A percentile compares a stretch with the other conserved stretches of the same genome.
Evolutionary conservation across 192 early-diverging fungal genomes (phyloP).

Genomic region (Coemansia erecta): DNA sequence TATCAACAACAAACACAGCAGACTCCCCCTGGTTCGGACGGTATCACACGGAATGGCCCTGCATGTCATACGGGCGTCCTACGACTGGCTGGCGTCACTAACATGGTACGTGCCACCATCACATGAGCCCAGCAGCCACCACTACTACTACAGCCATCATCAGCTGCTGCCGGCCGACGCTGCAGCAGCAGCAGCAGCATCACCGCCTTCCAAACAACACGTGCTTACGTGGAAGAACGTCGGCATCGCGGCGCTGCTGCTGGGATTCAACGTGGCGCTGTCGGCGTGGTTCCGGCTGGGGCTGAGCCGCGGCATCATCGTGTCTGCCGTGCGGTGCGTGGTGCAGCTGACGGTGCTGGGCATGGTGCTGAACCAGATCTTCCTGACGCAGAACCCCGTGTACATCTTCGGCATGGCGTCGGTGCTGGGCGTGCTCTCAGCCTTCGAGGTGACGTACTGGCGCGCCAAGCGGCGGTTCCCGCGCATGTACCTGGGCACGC

Average conservation of each 20-base stretch:
- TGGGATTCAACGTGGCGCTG: conserved; percentile 58
- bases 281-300: conserved; percentile 65
- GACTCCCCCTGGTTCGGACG: no score
- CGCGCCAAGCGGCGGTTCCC: conserved; percentile 65
- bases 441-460: conserved; percentile 70
- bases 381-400: conserved; percentile 58
- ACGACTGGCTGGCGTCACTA: no score
- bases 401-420: conserved; percentile 60
- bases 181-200: no score
- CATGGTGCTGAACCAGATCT: conserved; percentile 65
- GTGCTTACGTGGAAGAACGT: conserved; percentile 50
- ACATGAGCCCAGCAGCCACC: no score
- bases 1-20: not conserved
- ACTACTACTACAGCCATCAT: no score
- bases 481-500: conserved; percentile 64
- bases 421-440: conserved; percentile 59
- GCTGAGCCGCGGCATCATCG: conserved; percentile 61
- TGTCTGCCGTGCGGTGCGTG: conserved; percentile 69
- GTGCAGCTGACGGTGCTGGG: conserved; percentile 78
- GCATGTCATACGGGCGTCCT: no score
- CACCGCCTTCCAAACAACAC: no score
- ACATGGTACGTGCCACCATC: no score
- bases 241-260: conserved; percentile 58
- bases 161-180: no score
- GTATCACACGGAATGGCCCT: no score